Base-by-base conservation (phyloP, 306 rosid species). In the Hippophae gyantsensis region DNA sequence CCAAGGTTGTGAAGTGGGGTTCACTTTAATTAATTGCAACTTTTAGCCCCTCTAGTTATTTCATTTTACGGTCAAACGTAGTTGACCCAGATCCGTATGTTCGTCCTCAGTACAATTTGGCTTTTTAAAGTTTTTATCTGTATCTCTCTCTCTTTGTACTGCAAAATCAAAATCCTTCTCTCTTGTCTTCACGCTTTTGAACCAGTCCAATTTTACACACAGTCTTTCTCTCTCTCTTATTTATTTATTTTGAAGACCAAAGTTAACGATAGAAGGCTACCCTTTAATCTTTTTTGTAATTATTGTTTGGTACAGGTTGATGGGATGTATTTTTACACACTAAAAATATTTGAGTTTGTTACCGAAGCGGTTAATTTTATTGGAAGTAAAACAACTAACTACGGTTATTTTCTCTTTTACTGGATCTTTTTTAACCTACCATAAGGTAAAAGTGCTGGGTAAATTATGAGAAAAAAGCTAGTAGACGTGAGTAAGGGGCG, bases 61-160 rank as follows among this genome's bases (percentile, higher is more conserved):
- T 42, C 63, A 71, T 65, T 32, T 44, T 48, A 7, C 74, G 61
- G 84, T 86, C 95, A 79, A 77, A 77, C 57, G 7, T 54, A 54
- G 84, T 81, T 86, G 95, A 86, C 95, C 73, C 51, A 68, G 80
- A 86, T 86, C 81, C 82, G 58, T 57, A 54, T 50, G 45, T 7
- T 63, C 57, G 54, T 59, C 79, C 67, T 64, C 72, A 60, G 42
- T 66, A 52, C 57, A 53, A 48, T 62, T 67, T 60, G 42, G 18
- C 52, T 43, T 43, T 52, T 65, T 32, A 32, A 32, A 32, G 23
- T 18, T 18, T 18, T 18, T 75, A 0, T 41, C 56, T 62, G 49
- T 9, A 25, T 71, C 52, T 9, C 41, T 71, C 52, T 14, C 38
- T 43, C 26, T 65, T 1, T 75, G 53, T 65, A 50, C 73, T 54